Conservation (phyloP, 2,329 filamentous ascomycete species). For the Microsporum ferrugineum region DNA sequence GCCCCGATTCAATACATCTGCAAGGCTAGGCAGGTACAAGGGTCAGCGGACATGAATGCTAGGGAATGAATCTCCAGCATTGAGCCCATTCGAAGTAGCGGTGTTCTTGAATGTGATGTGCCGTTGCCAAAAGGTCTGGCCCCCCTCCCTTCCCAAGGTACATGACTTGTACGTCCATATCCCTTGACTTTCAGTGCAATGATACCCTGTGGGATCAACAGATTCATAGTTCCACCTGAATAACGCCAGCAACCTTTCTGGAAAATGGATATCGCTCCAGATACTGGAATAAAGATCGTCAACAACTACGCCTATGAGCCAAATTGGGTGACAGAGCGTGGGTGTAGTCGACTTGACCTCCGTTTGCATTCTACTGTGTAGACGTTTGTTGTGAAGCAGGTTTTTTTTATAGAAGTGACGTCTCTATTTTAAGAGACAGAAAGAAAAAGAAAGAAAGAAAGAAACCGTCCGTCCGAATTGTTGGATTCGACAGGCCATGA, state of each 20-base stretch:
- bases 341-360: not conserved
- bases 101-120: not conserved
- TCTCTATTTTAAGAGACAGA: not conserved
- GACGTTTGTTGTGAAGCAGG: not conserved
- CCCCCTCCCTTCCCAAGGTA: not conserved
- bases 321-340: not conserved
- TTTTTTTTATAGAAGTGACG: not conserved
- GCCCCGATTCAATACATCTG: not conserved
- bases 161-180: not conserved
- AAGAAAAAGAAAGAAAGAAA: not conserved
- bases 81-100: not conserved
- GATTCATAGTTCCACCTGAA: not conserved
- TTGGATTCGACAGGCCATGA: not conserved
- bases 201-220: not conserved
- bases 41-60: not conserved
- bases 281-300: not conserved
- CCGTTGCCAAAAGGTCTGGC: conserved; percentile 4
- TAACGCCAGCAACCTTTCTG: not conserved
- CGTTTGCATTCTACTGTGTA: not conserved
- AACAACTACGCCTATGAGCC: not conserved
- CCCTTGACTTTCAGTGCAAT: not conserved
- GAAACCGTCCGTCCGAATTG: not conserved
- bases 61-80: not conserved
- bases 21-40: not conserved
- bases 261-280: conserved; percentile 1